Evolutionary conservation across 345 rosid genomes (phyloP).

Genomic region (Dipteronia sinensis): DNA sequence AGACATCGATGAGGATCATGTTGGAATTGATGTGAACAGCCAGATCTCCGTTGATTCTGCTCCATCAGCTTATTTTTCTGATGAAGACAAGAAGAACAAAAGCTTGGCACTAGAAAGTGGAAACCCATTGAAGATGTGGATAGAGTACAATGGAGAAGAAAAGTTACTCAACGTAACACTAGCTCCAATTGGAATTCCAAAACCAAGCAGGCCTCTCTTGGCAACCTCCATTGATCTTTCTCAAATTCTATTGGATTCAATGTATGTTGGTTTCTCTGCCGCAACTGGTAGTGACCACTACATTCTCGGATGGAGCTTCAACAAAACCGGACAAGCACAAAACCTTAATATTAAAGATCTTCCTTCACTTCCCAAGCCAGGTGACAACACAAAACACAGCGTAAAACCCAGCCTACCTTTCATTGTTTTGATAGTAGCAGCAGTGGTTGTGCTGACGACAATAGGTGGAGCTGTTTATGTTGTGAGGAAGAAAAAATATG

Average conservation of each 20-base stretch:
- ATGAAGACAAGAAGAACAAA: slow-evolving; percentile 17
- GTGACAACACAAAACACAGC: background rate
- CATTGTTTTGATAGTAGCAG: too few relatives aligned
- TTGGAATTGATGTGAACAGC: slow-evolving; percentile 54
- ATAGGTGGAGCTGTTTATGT: too few relatives aligned
- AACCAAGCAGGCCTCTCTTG: slow-evolving; percentile 40
- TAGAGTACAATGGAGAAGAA: slow-evolving; percentile 43
- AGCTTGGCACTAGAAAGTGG: slow-evolving; percentile 13
- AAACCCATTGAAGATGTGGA: too few relatives aligned
- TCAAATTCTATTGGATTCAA: slow-evolving; percentile 26
- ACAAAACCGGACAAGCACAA: slow-evolving; percentile 42
- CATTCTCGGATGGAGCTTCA: slow-evolving; percentile 66
- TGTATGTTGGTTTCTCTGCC: slow-evolving; percentile 54
- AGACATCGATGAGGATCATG: slow-evolving; percentile 52
- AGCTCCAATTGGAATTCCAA: slow-evolving; percentile 32
- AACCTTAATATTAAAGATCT: slow-evolving; percentile 43
- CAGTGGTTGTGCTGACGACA: too few relatives aligned
- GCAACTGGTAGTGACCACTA: slow-evolving; percentile 49
- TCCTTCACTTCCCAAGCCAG: slow-evolving; percentile 46
- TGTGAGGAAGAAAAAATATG: too few relatives aligned
- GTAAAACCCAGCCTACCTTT: slow-evolving; percentile 9
- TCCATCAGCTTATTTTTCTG: slow-evolving; percentile 40
- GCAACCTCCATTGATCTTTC: slow-evolving; percentile 45
- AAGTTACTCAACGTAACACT: slow-evolving; percentile 47
- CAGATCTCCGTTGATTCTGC: slow-evolving; percentile 34